Percentiles rank a stretch among this genome's conserved stretches.
These are phyloP conservation scores for Melaleuca quinquenervia DNA, from an alignment of 345 rosid species.

Conservation along the genomic window DNA sequence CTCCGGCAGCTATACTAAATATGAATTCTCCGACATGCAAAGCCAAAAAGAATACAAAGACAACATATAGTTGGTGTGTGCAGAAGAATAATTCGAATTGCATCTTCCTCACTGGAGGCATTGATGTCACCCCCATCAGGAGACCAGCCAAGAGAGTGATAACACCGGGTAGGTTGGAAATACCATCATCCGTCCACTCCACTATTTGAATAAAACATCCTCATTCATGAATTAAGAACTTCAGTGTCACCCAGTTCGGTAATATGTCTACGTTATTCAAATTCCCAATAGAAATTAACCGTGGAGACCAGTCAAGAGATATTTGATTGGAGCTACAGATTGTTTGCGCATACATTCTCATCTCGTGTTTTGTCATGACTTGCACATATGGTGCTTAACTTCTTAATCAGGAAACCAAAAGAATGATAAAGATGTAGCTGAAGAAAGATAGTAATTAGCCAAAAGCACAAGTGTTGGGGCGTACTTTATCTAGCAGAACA, in stretches of 20 bases:
- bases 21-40: constrained; percentile 72
- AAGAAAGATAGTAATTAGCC: background rate
- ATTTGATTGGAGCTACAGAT: background rate
- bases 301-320: too few relatives aligned
- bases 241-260: background rate
- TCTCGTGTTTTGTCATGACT: background rate
- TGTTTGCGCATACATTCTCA: background rate
- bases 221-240: background rate
- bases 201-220: constrained; percentile 29
- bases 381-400: background rate
- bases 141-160: constrained; percentile 68
- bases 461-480: background rate
- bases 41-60: constrained; percentile 70
- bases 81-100: constrained; percentile 85
- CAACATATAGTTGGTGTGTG: constrained; percentile 80
- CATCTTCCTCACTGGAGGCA: constrained; percentile 51
- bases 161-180: constrained; percentile 61
- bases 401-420: background rate
- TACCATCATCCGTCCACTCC: constrained; percentile 49
- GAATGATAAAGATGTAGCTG: background rate
- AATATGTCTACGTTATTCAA: background rate
- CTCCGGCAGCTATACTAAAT: constrained; percentile 69
- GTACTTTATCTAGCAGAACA: constrained; percentile 39
- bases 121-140: constrained; percentile 80
- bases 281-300: too few relatives aligned